Percentiles rank a stretch among this genome's conserved stretches.
Evolutionary conservation across 2,329 filamentous ascomycete species (phyloP).

Genomic region (Ceratocystis variospora): DNA sequence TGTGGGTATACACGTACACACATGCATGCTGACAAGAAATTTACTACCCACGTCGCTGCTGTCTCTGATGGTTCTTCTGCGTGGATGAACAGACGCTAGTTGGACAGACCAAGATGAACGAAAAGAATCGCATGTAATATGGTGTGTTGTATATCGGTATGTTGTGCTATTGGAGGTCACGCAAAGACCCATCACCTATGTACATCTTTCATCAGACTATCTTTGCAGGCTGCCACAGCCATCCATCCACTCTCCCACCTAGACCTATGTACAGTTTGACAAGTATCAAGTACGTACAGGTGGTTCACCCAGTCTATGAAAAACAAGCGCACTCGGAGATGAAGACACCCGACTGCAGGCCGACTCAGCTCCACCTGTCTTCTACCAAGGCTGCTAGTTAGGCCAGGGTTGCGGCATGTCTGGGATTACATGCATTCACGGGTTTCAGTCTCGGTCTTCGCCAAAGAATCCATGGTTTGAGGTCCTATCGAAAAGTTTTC

Average conservation of each 20-base stretch:
- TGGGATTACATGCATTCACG: background rate
- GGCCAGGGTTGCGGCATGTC: background rate
- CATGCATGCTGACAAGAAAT: background rate
- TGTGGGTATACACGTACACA: background rate
- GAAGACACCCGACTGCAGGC: background rate
- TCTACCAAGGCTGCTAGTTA: background rate
- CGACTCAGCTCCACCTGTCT: too few relatives aligned
- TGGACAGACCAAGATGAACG: background rate
- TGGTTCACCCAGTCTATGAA: background rate
- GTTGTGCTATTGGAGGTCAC: background rate
- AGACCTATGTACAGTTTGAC: background rate
- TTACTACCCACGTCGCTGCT: background rate
- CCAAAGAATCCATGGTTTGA: constrained; percentile 2
- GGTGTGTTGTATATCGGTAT: background rate
- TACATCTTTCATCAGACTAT: background rate
- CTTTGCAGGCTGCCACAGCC: background rate
- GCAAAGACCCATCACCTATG: background rate
- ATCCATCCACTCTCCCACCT: background rate
- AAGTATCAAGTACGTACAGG: background rate
- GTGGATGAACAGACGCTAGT: background rate
- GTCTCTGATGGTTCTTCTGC: background rate
- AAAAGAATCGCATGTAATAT: background rate
- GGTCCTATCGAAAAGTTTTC: constrained; percentile 1
- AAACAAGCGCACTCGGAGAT: background rate
- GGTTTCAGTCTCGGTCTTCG: constrained; percentile 8